Base-by-base conservation (phyloP, 2,329 filamentous ascomycete species). In the Blastomyces silverae region DNA sequence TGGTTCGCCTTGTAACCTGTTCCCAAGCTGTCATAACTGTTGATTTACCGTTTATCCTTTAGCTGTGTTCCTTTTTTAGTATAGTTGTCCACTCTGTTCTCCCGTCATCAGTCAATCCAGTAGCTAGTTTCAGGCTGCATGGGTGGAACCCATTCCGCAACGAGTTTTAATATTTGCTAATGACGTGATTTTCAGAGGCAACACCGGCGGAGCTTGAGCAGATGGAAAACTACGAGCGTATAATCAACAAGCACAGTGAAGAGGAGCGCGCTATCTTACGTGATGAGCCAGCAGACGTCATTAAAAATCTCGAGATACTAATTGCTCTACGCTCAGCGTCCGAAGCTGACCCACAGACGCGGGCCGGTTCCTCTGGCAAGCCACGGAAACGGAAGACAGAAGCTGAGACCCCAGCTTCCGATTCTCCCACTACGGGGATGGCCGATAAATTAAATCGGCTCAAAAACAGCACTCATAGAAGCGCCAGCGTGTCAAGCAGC, bases 281-380 rank as follows among this genome's bases (percentile, higher is more conserved):
- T 65, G 78, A 81, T 61, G 79, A 82, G 64, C 80, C 80, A 17
- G 79, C 79, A 65, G 80, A 81, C 68, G 79, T 82, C 63, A 79
- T 81, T 70, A 82, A 80, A 68, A 82, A 81, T 65, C 67, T 82
- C 61, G 79, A 78, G 42, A 76, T 82, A 60, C 72, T 82, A 59
- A 80, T 76, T 28, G 80, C 80, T 17, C 74, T 82, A n/a, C 79
- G 80, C 59, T 76, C 78, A 48, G 79, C 79, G 34, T 80, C 76
- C 13, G 80, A 82, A 68, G 77, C 78, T 17, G 80, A 80, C 65
- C 64, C 75, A 74, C 20, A 75, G 28, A 76, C 76, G 46, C 76
- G 78, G 52, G 72, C 76, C 25, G 69, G 70, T 13, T 71, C 70
- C 78, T 6, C 73, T 73, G 37, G 56, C 20, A 82, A 82, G 66